Evolutionary conservation across 1,139 yeast genomes (phyloP).

Genomic region (Diutina catenulata): DNA sequence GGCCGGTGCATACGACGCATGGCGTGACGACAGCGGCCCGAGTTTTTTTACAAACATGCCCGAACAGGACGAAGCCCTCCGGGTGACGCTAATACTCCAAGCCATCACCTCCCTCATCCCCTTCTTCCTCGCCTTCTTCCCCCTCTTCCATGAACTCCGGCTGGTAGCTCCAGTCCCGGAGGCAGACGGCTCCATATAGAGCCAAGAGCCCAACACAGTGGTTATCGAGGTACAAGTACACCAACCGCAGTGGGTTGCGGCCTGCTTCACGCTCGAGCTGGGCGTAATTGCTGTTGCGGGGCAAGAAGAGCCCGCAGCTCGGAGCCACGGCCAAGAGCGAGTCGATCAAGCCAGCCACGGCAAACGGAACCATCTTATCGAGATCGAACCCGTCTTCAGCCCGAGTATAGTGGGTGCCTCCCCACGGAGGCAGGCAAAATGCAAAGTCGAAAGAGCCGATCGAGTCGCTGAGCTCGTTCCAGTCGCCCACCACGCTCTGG

Average conservation of each 20-base stretch:
- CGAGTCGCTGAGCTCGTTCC: slow-evolving; percentile 29
- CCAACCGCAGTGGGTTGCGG: slow-evolving; percentile 18
- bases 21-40: too few species aligned
- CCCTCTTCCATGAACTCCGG: background rate
- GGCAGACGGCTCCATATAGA: slow-evolving; percentile 6
- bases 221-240: slow-evolving; percentile 31
- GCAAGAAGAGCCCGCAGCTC: slow-evolving; percentile 64
- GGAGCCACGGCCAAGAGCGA: slow-evolving; percentile 31
- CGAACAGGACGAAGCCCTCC: too few species aligned
- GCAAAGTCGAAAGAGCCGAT: slow-evolving; percentile 43
- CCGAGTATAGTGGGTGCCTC: slow-evolving; percentile 61
- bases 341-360: slow-evolving; percentile 30
- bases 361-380: slow-evolving; percentile 34
- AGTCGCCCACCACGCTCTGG: slow-evolving; percentile 41
- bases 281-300: slow-evolving; percentile 50
- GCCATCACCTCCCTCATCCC: background rate
- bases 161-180: background rate
- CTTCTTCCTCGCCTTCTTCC: background rate
- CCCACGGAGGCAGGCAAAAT: slow-evolving; percentile 95
- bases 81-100: too few species aligned
- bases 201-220: slow-evolving; percentile 44
- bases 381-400: slow-evolving; percentile 12
- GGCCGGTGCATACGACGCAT: too few species aligned
- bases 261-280: slow-evolving; percentile 24
- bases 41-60: too few species aligned